Percentiles rank a stretch among this genome's conserved stretches.
Conservation (phyloP, 1,284 basidiomycete species). For the Rhodotorula sp. region DNA sequence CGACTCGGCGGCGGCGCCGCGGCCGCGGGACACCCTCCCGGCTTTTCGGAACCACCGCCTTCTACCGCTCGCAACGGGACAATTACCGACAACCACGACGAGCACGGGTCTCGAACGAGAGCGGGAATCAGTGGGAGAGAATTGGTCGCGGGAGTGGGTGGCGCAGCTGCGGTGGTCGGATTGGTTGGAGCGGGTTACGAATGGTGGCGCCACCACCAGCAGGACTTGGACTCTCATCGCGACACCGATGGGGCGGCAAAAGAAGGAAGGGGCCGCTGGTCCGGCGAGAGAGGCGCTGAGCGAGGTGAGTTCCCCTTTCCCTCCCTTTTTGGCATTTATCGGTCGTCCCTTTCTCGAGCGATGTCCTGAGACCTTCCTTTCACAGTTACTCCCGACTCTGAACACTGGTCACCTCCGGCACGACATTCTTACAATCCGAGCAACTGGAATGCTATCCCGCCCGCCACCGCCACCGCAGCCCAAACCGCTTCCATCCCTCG, state of each 20-base stretch:
- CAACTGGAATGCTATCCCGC: background rate
- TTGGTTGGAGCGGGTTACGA: constrained; percentile 5
- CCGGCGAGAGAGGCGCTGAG: no score
- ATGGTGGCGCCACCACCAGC: constrained; percentile 4
- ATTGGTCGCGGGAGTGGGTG: background rate
- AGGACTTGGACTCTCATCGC: no score
- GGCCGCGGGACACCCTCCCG: background rate
- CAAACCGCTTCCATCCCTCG: background rate
- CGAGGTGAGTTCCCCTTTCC: no score
- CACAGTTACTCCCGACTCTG: no score
- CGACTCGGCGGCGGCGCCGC: background rate
- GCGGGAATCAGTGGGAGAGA: background rate
- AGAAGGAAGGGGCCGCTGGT: no score
- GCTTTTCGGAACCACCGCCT: no score
- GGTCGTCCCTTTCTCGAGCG: no score
- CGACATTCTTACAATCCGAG: no score
- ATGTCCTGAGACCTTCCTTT: no score
- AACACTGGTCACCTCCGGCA: no score
- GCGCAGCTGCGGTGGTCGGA: background rate
- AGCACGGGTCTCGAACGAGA: background rate
- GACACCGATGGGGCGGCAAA: no score
- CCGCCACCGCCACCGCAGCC: background rate
- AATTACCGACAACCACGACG: background rate
- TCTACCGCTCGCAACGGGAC: background rate
- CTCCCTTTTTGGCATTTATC: no score